phyloP scores from a whole-genome alignment of 306 rosid species.

The Cajanus cajan region DNA sequence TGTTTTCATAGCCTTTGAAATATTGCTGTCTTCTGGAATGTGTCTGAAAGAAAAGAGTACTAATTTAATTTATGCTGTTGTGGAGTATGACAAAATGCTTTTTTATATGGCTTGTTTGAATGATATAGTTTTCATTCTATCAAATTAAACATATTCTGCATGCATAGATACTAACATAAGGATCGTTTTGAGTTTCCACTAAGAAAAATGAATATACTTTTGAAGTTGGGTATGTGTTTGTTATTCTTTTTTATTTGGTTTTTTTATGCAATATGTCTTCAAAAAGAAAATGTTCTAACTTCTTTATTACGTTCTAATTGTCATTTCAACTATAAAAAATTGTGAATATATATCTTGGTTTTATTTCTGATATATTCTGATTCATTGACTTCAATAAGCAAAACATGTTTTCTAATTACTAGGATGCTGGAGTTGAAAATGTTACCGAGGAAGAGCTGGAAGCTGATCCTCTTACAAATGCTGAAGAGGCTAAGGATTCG shows the following conservation, averaged over 20 bases:
- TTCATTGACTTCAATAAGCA: background rate
- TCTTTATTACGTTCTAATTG: background rate
- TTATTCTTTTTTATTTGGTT: background rate
- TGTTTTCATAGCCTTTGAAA: background rate
- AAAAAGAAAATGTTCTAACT: background rate
- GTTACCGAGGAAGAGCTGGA: constrained; percentile 36
- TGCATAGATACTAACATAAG: background rate
- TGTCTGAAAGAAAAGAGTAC: background rate
- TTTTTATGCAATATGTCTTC: background rate
- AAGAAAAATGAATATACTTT: background rate
- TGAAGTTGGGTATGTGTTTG: background rate
- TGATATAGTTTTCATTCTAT: background rate
- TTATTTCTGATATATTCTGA: constrained; percentile 11
- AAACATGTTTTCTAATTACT: constrained; percentile 35
- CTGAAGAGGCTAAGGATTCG: constrained; percentile 37
- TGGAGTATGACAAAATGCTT: background rate
- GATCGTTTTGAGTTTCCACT: background rate
- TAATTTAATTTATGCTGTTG: background rate
- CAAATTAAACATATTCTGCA: background rate
- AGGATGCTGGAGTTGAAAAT: constrained; percentile 52
- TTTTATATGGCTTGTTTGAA: background rate
- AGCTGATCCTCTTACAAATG: constrained; percentile 34
- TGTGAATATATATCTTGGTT: background rate
- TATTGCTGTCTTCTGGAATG: background rate
- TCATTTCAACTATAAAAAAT: background rate